Base-by-base conservation (phyloP, 805 yeast genomes). In the Yamadazyma phyllophila region DNA sequence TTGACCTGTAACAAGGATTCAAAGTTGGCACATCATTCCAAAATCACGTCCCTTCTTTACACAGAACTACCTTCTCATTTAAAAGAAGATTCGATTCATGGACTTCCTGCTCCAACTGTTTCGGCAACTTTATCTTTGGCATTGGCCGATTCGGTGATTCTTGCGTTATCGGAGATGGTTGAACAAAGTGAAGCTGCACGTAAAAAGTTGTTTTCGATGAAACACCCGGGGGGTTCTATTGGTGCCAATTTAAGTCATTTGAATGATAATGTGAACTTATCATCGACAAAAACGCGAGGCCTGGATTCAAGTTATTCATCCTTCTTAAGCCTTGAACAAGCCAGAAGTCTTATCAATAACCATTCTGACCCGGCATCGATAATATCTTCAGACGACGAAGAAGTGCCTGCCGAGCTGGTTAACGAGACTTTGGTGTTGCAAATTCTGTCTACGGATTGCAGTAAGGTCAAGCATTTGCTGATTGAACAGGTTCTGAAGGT, bases 171-270 rank as follows among this genome's bases (percentile, higher is more conserved):
- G 40, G 94, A 88, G 58, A 60, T 83, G 57, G 75, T 83, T 44
- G 81, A 81, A 44, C 67, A 68, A 7, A 89, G 88, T 56, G 62
- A 72, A 26, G 62, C 66, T 31, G 67, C 72, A 45, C 69, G 96
- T 35, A 75, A 74, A 50, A 65, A 62, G 47, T 63, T 74, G 31
- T 89, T 89, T 63, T 82, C 85, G 7, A 77, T 76, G 50, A 77
- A 84, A 58, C 97, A 89, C 58, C 97, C 97, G 1, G 96, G 96
- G 15, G 97, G 97, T 13, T 85, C 94, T 1, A 88, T 89, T 58
- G 97, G 97, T 12, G 71, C 66, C 4, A 63, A 64, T 50, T 65
- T 69, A 51, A 45, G 54, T 45, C 67, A 68, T 46, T 57, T 69
- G 48, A 65, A 67, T 51, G 64, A 60, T 30, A 61, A 61, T 39